Base-by-base conservation (phyloP, 805 yeast genomes). In the Candida nitratophila region DNA sequence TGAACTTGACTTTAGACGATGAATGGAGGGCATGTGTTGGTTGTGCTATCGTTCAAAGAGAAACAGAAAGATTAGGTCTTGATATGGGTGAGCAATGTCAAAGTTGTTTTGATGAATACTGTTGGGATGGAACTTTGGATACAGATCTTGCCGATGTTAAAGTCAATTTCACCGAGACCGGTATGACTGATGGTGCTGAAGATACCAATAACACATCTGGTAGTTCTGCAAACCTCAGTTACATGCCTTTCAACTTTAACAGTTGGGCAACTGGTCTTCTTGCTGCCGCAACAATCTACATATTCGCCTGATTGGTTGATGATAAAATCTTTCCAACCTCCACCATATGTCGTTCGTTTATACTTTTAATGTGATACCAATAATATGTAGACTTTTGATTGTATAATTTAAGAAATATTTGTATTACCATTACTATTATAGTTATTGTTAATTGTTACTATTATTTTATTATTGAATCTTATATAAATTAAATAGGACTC, bases 11-110 rank as follows among this genome's bases (percentile, higher is more conserved):
- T 14, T 56, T 81, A 21, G 95, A 85, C 51, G 58, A 66, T 4
- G 79, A 83, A 35, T 87, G 86, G 81, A 66, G 76, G 36, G 74
- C 79, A 7, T 87, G 96, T 68, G 73, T 87, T 40, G 86, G 85
- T 2, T 87, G 96, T 70, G 96, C 95, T 10, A 74, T 87, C 39
- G 71, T 86, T 46, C 82, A 86, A 66, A 78, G 96, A 60, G 77
- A 83, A 36, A 81, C 82, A 57, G 93, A 86, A 64, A 73, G 89
- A 57, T 63, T 71, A 33, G 79, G 80, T 26, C 63, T 70, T 32
- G 69, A 74, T 16, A 83, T 83, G 47, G 65, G 78, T n/a, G 79
- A 71, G 2, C 87, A 84, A 56, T 88, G 96, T 67, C 65, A 76
- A 52, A 48, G 66, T 43, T 88, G 96, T 60, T 86, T 88, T 60